phyloP scores from a whole-genome alignment of 768 basidiomycete species.

The Clathrus columnatus region DNA sequence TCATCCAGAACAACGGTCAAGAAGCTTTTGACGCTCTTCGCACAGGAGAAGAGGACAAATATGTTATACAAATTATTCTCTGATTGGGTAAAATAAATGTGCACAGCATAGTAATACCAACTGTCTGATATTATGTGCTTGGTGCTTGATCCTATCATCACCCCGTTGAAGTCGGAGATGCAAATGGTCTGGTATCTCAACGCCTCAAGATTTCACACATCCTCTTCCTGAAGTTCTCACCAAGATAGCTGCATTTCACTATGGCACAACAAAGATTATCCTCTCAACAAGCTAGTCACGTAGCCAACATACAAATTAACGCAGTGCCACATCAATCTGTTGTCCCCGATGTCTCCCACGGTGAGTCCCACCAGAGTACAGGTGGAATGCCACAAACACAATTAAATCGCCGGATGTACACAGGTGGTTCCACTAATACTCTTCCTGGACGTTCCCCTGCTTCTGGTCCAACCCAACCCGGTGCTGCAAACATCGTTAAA shows the following conservation, averaged over 20 bases:
- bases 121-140: neutral
- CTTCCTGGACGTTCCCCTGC: neutral
- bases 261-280: neutral
- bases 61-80: neutral
- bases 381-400: neutral
- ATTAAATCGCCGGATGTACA: constrained; percentile 3
- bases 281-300: neutral
- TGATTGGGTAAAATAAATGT: neutral
- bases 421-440: neutral
- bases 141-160: neutral
- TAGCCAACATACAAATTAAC: neutral
- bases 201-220: neutral
- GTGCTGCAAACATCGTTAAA: neutral
- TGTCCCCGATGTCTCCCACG: too few species aligned
- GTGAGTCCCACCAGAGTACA: neutral
- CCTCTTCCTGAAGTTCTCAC: neutral
- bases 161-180: neutral
- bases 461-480: neutral
- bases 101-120: neutral
- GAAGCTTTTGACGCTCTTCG: too few species aligned
- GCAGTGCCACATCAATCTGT: neutral
- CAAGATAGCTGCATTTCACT: neutral
- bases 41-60: too few species aligned
- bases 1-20: too few species aligned
- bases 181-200: neutral